These are phyloP conservation scores for Podospora pseudoanserina DNA, from an alignment of 495 filamentous ascomycete species.

Conservation along the genomic window DNA sequence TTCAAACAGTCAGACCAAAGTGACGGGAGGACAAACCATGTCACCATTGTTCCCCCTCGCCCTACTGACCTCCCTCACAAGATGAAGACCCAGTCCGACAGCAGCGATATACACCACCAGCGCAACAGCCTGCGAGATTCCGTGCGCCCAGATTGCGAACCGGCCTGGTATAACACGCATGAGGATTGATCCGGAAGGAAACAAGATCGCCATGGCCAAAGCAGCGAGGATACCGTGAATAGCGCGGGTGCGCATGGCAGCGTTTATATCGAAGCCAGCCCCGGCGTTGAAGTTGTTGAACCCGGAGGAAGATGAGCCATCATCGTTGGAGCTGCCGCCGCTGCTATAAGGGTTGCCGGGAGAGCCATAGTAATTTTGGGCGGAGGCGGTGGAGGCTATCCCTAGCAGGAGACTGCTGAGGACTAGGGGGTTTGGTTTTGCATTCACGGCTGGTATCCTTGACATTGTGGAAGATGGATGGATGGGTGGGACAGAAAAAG, in stretches of 20 bases:
- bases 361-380: constrained; percentile 2
- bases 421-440: not conserved
- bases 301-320: not conserved
- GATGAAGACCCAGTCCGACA: constrained; percentile 56
- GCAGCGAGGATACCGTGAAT: constrained; percentile 43
- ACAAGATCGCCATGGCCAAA: constrained; percentile 48
- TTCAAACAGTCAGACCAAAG: not conserved
- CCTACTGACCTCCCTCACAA: constrained; percentile 36
- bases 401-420: not conserved
- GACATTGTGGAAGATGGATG: not conserved
- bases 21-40: constrained; percentile 25
- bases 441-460: not conserved
- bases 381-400: not conserved
- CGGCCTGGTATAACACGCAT: constrained; percentile 48
- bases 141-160: constrained; percentile 47
- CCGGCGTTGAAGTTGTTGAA: constrained; percentile 32
- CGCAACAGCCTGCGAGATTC: constrained; percentile 50
- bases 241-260: constrained; percentile 24
- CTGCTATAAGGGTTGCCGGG: not conserved
- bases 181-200: constrained; percentile 53
- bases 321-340: not conserved
- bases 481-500: not conserved
- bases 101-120: constrained; percentile 50
- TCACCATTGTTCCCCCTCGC: constrained; percentile 21
- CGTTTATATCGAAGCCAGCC: constrained; percentile 24